phyloP scores from a whole-genome alignment of 345 rosid species.

The Triadica sebifera region DNA sequence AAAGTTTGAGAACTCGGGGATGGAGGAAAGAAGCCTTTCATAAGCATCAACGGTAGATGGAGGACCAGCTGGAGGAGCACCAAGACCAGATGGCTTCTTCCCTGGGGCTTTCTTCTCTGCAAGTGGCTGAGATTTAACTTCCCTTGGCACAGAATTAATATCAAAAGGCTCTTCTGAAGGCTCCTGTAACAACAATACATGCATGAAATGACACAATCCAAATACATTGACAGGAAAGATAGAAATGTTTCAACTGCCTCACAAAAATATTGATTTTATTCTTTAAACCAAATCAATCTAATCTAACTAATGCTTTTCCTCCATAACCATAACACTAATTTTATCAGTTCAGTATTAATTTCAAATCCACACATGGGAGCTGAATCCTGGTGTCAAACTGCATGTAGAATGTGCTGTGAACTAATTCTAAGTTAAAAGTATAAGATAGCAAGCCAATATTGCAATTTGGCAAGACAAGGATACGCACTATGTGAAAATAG shows the following conservation, averaged over 20 bases:
- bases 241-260: background rate
- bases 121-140: constrained; percentile 80
- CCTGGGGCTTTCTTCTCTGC: constrained; percentile 93
- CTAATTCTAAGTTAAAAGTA: background rate
- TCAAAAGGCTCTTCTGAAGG: constrained; percentile 85
- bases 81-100: constrained; percentile 83
- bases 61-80: constrained; percentile 63
- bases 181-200: constrained; percentile 42
- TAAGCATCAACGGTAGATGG: constrained; percentile 72
- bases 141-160: constrained; percentile 77
- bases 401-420: background rate
- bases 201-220: constrained; percentile 18
- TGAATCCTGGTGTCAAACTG: background rate
- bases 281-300: background rate
- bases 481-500: background rate
- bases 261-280: background rate
- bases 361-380: background rate
- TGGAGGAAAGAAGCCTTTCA: constrained; percentile 77
- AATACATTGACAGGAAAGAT: background rate
- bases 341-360: background rate
- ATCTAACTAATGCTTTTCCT: background rate
- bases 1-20: constrained; percentile 72
- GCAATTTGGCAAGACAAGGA: background rate
- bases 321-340: background rate
- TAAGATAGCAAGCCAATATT: background rate